phyloP scores from a whole-genome alignment of 495 filamentous ascomycete species.

The Polyplosphaeria fusca region DNA sequence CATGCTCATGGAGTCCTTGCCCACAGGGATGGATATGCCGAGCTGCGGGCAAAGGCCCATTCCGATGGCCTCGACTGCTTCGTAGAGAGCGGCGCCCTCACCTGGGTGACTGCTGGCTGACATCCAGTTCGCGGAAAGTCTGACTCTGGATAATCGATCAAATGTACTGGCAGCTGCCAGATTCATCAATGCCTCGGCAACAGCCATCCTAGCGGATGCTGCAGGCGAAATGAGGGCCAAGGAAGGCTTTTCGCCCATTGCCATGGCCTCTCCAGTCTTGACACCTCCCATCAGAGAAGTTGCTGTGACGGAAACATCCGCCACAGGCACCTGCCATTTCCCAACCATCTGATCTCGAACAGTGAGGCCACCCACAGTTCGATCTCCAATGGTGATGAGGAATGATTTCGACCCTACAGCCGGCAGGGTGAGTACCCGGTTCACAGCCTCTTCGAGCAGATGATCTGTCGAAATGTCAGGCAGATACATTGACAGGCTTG shows the following conservation, averaged over 20 bases:
- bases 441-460: slow-evolving; percentile 68
- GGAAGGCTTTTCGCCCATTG: slow-evolving; percentile 91
- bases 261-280: slow-evolving; percentile 89
- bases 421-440: slow-evolving; percentile 78
- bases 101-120: slow-evolving; percentile 88
- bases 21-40: slow-evolving; percentile 88
- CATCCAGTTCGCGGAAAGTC: slow-evolving; percentile 98
- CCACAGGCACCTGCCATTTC: slow-evolving; percentile 91
- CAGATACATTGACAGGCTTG: slow-evolving; percentile 59
- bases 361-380: slow-evolving; percentile 85
- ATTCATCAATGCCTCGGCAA: slow-evolving; percentile 91
- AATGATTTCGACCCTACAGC: slow-evolving; percentile 94
- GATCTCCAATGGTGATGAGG: slow-evolving; percentile 92
- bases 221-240: slow-evolving; percentile 86
- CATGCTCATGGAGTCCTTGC: slow-evolving; percentile 98
- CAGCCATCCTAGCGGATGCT: slow-evolving; percentile 94
- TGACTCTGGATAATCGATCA: slow-evolving; percentile 70
- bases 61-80: slow-evolving; percentile 89
- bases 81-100: slow-evolving; percentile 90
- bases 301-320: slow-evolving; percentile 88
- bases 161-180: slow-evolving; percentile 80
- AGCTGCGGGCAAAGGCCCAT: slow-evolving; percentile 82
- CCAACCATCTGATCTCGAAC: slow-evolving; percentile 94
- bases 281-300: slow-evolving; percentile 70
- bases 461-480: slow-evolving; percentile 62